Evolutionary conservation across 2,329 filamentous ascomycete genomes (phyloP).

Genomic region (Penicillium sp.): DNA sequence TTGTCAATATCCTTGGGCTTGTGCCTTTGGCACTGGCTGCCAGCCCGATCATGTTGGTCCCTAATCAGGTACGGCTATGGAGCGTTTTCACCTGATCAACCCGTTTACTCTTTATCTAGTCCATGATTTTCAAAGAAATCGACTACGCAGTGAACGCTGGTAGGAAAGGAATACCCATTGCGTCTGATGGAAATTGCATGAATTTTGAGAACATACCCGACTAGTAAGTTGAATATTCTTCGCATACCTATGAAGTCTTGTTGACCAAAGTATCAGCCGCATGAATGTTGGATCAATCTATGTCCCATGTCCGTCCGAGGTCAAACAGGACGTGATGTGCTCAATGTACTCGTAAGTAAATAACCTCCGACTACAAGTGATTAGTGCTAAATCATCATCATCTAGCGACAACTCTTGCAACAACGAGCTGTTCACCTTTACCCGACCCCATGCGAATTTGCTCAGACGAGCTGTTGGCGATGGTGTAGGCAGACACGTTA

Average conservation of each 20-base stretch:
- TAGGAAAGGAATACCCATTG: background rate
- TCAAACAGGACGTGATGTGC: conserved; percentile 1
- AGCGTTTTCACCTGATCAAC: background rate
- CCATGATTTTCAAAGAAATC: conserved; percentile 3
- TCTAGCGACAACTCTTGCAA: background rate
- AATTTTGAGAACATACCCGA: background rate
- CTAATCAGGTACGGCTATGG: background rate
- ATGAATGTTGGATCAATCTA: conserved; percentile 4
- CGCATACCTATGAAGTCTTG: background rate
- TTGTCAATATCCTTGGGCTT: background rate
- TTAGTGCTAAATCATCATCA: background rate
- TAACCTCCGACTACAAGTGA: too few species aligned
- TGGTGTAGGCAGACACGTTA: background rate
- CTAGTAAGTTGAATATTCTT: background rate
- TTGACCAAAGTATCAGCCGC: background rate
- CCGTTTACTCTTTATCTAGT: background rate
- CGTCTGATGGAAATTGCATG: background rate
- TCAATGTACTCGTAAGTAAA: conserved; percentile 1
- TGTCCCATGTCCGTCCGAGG: conserved; percentile 1
- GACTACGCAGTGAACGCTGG: background rate
- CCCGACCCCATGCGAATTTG: background rate
- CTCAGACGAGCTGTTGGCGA: background rate
- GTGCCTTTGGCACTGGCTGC: conserved; percentile 2
- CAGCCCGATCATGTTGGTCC: background rate
- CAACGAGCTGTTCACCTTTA: conserved; percentile 2